Base-by-base conservation (phyloP, 192 early-diverging fungal species). In the Oehlia diaphana region DNA sequence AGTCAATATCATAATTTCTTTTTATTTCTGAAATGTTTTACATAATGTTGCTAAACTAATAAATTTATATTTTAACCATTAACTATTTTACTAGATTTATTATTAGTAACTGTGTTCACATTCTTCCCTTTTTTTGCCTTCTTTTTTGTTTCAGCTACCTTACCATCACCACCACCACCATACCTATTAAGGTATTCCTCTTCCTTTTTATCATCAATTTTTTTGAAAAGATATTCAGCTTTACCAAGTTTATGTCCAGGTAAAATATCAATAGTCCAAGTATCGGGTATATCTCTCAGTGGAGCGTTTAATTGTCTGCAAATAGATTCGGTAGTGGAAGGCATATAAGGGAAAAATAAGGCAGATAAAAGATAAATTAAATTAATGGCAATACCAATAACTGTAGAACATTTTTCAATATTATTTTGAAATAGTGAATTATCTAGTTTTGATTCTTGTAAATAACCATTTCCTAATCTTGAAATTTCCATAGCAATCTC, bases 361-460 rank as follows among this genome's bases (percentile, higher is more conserved):
- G 94, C 91, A 61, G 94, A 90, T 49, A 99, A 81, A 78, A 99
- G 88, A 83, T 99, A 98, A 79, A 92, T 90, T 71, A 99, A 89
- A 84, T 99, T 98, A 70, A 91, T 72, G 12, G 95, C 92, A 8
- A 91, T 87, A 44, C 87, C 89, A 64, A 99, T 88, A 28, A 99
- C 97, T 9, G 93, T 92, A 82, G 97, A 92, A 87, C 97, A 98
- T 76, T 92, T 88, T 16, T 85, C 84, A 72, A 92, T 93, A 78
- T 92, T 83, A 53, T 94, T 91, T 49, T 82, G 82, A 78, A 97
- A 99, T 31, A 99, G 86, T 49, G 89, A 85, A 84, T 98, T 98
- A 85, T 96, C 96, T 62, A 98, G 89, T 76, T 93, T 92, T 86
- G 93, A 93, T 69, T 96, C 94, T 84, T 99, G 98, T 63, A 99